phyloP scores from a whole-genome alignment of 768 basidiomycete genomes.

The Podaxis mareebaensis region DNA sequence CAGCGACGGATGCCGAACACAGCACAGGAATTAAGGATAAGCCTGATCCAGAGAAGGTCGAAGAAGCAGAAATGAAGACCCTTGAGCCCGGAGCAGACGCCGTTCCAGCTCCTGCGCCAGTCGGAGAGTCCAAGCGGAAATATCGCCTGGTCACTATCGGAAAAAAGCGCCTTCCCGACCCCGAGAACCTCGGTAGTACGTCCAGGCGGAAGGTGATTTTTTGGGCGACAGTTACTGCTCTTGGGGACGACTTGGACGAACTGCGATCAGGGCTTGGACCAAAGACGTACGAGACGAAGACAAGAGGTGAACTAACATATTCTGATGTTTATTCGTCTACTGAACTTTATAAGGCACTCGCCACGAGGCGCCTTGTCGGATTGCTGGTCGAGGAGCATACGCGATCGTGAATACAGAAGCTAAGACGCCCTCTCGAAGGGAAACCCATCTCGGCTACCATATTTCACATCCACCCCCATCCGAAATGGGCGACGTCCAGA shows the following conservation, averaged over 20 bases:
- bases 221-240: constrained; percentile 51
- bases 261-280: constrained; percentile 50
- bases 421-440: constrained; percentile 41
- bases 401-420: constrained; percentile 54
- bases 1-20: constrained; percentile 5
- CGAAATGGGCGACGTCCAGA: constrained; percentile 54
- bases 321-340: not conserved
- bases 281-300: constrained; percentile 62
- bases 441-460: constrained; percentile 59
- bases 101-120: constrained; percentile 40
- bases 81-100: constrained; percentile 48
- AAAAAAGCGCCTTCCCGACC: constrained; percentile 59
- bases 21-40: constrained; percentile 15
- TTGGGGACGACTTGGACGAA: constrained; percentile 50
- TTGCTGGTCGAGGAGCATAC: constrained; percentile 61
- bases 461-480: constrained; percentile 51
- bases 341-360: constrained; percentile 40
- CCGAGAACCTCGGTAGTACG: constrained; percentile 27
- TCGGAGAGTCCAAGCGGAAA: constrained; percentile 37
- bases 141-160: constrained; percentile 56
- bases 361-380: constrained; percentile 50
- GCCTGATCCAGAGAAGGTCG: constrained; percentile 23
- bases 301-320: constrained; percentile 39
- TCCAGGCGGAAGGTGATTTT: constrained; percentile 46
- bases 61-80: constrained; percentile 42